Evolutionary conservation across 2,329 filamentous ascomycete species (phyloP).

Genomic region (Lasiodiplodia sp.): DNA sequence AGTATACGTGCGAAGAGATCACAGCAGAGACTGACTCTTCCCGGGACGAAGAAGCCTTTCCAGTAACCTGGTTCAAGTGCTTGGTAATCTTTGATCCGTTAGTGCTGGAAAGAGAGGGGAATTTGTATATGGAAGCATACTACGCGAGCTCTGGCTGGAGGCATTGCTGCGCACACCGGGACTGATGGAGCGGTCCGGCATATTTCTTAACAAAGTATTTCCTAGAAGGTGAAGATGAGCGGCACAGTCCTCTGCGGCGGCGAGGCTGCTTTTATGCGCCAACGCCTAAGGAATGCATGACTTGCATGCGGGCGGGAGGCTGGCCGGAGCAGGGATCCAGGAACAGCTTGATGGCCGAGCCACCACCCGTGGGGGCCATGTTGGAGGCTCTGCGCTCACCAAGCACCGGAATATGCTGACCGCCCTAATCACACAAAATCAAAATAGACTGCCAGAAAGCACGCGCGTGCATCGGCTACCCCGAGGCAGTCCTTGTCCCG

Average conservation of each 20-base stretch:
- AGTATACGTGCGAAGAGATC: not conserved
- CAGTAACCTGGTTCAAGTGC: not conserved
- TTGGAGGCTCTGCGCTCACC: conserved; percentile 7
- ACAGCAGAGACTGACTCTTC: not conserved
- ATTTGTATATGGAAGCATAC: not conserved
- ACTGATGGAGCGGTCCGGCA: not conserved
- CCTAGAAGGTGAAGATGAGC: not conserved
- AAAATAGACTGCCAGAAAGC: not conserved
- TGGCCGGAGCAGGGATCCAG: not conserved
- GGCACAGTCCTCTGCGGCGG: not conserved
- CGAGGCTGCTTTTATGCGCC: conserved; percentile 7
- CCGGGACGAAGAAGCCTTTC: conserved; percentile 5
- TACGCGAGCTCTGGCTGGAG: conserved; percentile 15
- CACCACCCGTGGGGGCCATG: conserved; percentile 10
- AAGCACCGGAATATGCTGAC: not conserved
- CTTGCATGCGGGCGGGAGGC: conserved; percentile 11
- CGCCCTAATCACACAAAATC: not conserved
- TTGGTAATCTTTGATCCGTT: conserved; percentile 1
- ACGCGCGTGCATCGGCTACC: not conserved
- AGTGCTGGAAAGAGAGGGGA: not conserved
- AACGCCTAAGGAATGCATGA: not conserved
- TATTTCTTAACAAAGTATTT: not conserved
- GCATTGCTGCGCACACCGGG: conserved; percentile 10
- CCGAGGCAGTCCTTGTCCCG: not conserved
- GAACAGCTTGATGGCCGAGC: conserved; percentile 1